These are phyloP conservation scores for Stentor roeselii DNA, from an alignment of 73 alveolate species.

Conservation along the genomic window DNA sequence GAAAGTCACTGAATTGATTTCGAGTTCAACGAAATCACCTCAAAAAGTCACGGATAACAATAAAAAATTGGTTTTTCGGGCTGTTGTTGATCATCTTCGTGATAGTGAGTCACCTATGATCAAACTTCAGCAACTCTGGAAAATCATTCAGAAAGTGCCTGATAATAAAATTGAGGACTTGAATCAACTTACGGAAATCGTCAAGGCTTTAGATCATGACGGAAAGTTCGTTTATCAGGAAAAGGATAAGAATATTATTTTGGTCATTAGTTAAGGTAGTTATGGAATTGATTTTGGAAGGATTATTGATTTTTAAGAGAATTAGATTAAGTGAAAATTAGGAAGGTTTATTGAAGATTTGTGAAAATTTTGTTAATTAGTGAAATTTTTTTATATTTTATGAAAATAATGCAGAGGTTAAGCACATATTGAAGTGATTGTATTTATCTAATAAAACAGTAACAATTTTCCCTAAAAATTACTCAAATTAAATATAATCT, in stretches of 20 bases:
- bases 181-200: constrained; percentile 11
- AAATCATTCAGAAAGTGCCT: neutral
- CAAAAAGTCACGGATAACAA: neutral
- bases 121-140: constrained; percentile 22
- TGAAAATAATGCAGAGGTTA: no score
- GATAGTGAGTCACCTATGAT: neutral
- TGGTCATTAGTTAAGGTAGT: neutral
- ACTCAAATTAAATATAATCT: no score
- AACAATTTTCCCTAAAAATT: no score
- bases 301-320: no score
- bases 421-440: no score
- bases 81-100: neutral
- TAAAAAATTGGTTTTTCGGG: constrained; percentile 6
- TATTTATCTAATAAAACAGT: no score
- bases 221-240: constrained; percentile 30
- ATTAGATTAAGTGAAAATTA: no score
- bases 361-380: no score
- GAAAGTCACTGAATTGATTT: constrained; percentile 10
- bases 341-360: no score
- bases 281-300: neutral
- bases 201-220: constrained; percentile 21
- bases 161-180: constrained; percentile 21
- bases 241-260: neutral
- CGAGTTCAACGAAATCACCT: neutral
- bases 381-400: no score